phyloP scores from a whole-genome alignment of 2,329 filamentous ascomycete species.

The Fusarium sambucinum region DNA sequence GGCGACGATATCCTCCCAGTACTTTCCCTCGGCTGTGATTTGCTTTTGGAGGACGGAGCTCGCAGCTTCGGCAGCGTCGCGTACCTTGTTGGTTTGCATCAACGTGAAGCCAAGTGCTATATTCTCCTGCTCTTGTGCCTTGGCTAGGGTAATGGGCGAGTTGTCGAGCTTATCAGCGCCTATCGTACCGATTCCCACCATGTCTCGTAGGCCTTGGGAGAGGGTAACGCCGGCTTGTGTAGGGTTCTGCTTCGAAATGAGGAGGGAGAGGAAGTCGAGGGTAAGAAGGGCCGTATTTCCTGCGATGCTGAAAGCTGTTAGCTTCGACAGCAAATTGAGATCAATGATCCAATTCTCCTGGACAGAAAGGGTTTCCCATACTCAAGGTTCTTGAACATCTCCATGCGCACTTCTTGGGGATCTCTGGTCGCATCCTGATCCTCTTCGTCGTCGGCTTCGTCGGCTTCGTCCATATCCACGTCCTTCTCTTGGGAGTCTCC shows the following conservation, averaged over 20 bases:
- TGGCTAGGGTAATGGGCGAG: slow-evolving; percentile 68
- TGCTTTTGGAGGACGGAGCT: slow-evolving; percentile 80
- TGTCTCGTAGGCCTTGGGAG: slow-evolving; percentile 75
- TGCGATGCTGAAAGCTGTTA: slow-evolving; percentile 49
- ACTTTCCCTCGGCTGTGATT: slow-evolving; percentile 82
- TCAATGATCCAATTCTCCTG: not conserved
- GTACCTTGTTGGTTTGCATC: slow-evolving; percentile 79
- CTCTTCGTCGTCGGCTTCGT: slow-evolving; percentile 54
- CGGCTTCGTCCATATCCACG: slow-evolving; percentile 61
- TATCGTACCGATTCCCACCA: slow-evolving; percentile 79
- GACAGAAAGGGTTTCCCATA: slow-evolving; percentile 51
- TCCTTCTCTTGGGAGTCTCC: slow-evolving; percentile 60
- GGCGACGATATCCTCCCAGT: slow-evolving; percentile 87
- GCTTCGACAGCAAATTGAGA: not conserved
- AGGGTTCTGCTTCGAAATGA: slow-evolving; percentile 85
- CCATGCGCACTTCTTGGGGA: slow-evolving; percentile 64
- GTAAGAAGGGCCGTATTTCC: slow-evolving; percentile 73
- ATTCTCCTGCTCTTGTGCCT: slow-evolving; percentile 67
- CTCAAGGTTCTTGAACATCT: slow-evolving; percentile 70
- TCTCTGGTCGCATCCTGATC: slow-evolving; percentile 60
- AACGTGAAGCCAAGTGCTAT: slow-evolving; percentile 79
- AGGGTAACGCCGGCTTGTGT: slow-evolving; percentile 77
- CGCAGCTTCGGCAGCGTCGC: slow-evolving; percentile 78
- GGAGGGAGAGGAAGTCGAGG: slow-evolving; percentile 85
- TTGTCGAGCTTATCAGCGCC: slow-evolving; percentile 74